Conservation (phyloP, 306 rosid genomes). For the Rosa rugosa region DNA sequence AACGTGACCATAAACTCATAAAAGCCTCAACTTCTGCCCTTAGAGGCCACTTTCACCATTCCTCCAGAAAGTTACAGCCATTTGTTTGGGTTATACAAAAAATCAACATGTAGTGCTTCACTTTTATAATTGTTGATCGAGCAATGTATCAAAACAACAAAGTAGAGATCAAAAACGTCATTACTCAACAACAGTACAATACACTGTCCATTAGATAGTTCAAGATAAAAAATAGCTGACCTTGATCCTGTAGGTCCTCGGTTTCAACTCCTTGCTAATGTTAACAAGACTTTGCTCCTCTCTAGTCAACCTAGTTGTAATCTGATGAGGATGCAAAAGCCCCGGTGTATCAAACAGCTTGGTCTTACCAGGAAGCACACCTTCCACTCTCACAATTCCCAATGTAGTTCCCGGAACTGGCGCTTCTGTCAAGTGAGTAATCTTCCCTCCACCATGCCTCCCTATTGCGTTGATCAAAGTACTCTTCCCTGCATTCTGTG, state of each 20-base stretch:
- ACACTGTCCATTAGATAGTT: not conserved
- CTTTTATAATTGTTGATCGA: not conserved
- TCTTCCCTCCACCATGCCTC: slow-evolving; percentile 57
- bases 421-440: slow-evolving; percentile 81
- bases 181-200: not conserved
- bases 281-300: slow-evolving; percentile 90
- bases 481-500: slow-evolving; percentile 97
- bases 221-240: slow-evolving; percentile 37
- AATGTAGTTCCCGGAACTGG: slow-evolving; percentile 93
- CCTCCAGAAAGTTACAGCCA: not conserved
- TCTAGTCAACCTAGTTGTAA: slow-evolving; percentile 72
- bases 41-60: not conserved
- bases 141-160: not conserved
- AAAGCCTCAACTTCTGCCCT: not conserved
- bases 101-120: not conserved
- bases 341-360: slow-evolving; percentile 95
- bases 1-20: not conserved
- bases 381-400: slow-evolving; percentile 94
- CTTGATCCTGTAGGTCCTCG: slow-evolving; percentile 91
- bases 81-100: not conserved
- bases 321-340: slow-evolving; percentile 85
- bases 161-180: not conserved
- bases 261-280: slow-evolving; percentile 86
- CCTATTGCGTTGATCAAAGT: slow-evolving; percentile 80
- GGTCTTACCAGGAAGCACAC: slow-evolving; percentile 75